A percentile compares a stretch with the other conserved stretches of the same genome.
Evolutionary conservation across 208 protist genomes (phyloP).

Genomic region (Trypanosomatidae sp.): DNA sequence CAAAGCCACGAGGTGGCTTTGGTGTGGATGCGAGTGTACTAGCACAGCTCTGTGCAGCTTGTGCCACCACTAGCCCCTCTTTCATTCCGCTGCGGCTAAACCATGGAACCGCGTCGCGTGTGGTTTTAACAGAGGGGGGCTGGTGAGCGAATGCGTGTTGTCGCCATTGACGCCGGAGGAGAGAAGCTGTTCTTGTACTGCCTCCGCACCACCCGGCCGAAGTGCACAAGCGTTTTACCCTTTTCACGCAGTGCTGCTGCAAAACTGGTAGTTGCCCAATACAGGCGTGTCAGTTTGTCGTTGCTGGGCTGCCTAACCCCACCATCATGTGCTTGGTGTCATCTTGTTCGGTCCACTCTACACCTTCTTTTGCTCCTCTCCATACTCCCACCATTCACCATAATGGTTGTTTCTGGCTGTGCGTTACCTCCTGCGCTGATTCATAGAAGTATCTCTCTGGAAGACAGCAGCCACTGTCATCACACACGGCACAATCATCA

Average conservation of each 20-base stretch:
- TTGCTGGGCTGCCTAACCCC: too few relatives aligned
- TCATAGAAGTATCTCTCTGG: background rate
- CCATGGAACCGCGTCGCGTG: too few relatives aligned
- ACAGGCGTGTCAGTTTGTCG: background rate
- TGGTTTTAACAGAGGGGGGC: background rate
- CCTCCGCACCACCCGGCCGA: background rate
- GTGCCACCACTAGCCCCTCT: background rate
- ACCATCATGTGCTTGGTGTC: background rate
- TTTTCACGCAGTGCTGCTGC: background rate
- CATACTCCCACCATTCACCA: background rate
- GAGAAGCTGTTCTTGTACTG: background rate
- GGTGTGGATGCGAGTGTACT: background rate
- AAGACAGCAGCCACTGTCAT: background rate
- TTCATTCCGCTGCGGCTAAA: background rate
- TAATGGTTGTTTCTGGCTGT: too few relatives aligned
- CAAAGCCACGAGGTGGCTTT: background rate
- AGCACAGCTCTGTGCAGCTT: background rate
- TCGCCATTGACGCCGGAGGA: background rate
- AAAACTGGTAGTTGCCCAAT: background rate
- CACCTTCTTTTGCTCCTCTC: background rate
- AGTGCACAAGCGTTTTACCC: background rate
- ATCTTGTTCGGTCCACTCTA: background rate
- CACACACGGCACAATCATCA: background rate
- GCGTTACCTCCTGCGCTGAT: too few relatives aligned
- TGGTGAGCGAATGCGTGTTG: background rate